phyloP scores from a whole-genome alignment of 2,329 filamentous ascomycete species.

The Alternaria atra region DNA sequence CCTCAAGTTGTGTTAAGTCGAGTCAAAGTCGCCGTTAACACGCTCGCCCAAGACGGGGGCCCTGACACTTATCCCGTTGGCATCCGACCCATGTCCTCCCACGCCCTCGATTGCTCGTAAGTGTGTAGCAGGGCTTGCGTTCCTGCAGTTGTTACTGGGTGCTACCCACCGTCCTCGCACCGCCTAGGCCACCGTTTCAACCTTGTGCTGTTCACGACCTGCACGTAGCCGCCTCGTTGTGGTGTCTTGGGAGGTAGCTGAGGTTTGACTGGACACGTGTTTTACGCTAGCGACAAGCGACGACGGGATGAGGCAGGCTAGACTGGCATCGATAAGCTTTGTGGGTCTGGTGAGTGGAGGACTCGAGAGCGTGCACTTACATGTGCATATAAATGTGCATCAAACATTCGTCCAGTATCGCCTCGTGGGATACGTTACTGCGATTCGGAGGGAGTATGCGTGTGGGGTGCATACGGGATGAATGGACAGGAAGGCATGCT shows the following conservation, averaged over 20 bases:
- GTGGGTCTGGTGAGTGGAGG: constrained; percentile 24
- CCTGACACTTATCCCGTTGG: constrained; percentile 42
- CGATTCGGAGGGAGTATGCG: constrained; percentile 1
- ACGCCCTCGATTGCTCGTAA: constrained; percentile 2
- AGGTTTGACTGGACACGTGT: constrained; percentile 33
- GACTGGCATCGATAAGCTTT: constrained; percentile 29
- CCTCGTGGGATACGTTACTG: constrained; percentile 15
- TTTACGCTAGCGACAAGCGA: constrained; percentile 21
- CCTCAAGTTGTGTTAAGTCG: constrained; percentile 22
- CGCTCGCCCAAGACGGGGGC: constrained; percentile 21
- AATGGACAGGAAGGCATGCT: constrained; percentile 25
- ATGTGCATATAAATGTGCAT: constrained; percentile 31
- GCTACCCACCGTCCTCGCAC: constrained; percentile 29
- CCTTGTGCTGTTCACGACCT: constrained; percentile 32
- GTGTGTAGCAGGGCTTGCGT: constrained; percentile 24
- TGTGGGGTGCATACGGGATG: constrained; percentile 11
- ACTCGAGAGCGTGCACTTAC: constrained; percentile 17
- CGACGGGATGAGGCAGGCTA: constrained; percentile 28
- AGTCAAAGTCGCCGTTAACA: constrained; percentile 16
- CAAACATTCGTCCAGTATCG: constrained; percentile 22
- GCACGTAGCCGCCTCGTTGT: constrained; percentile 40
- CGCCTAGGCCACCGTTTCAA: constrained; percentile 31
- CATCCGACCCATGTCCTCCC: constrained; percentile 22
- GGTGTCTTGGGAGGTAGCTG: constrained; percentile 33
- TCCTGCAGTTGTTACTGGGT: constrained; percentile 49